A percentile compares a stretch with the other conserved stretches of the same genome.
Conservation (phyloP, 495 filamentous ascomycete species). For the Penicillium fimorum region DNA sequence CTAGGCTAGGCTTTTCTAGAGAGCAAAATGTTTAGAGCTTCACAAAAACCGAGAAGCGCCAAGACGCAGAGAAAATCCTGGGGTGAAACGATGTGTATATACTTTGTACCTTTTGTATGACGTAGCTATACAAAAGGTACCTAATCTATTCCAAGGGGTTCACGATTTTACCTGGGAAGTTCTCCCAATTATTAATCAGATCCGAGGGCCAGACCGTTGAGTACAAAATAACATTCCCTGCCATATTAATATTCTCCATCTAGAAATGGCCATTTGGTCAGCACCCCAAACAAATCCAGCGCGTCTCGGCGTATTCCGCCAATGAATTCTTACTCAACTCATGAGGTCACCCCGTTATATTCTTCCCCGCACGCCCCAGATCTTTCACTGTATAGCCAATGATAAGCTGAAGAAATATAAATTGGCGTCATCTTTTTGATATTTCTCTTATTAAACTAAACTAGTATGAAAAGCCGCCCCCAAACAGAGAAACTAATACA, state of each 20-base stretch:
- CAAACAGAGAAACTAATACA: background rate
- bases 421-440: background rate
- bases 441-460: background rate
- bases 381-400: slow-evolving; percentile 2
- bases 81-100: too few species aligned
- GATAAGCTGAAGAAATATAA: background rate
- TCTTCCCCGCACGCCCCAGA: slow-evolving; percentile 12
- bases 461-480: background rate
- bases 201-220: too few species aligned
- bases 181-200: too few species aligned
- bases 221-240: too few species aligned
- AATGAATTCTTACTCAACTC: background rate
- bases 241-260: background rate
- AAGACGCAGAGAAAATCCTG: too few species aligned
- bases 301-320: slow-evolving; percentile 10
- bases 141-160: too few species aligned
- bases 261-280: slow-evolving; percentile 13
- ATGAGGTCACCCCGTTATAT: background rate
- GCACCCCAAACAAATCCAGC: background rate
- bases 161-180: too few species aligned
- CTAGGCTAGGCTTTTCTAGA: too few species aligned
- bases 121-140: too few species aligned
- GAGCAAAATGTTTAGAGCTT: too few species aligned
- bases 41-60: too few species aligned
- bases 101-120: too few species aligned